Evolutionary conservation across 1,284 basidiomycete species (phyloP).

Genomic region (Flammula alnicola): DNA sequence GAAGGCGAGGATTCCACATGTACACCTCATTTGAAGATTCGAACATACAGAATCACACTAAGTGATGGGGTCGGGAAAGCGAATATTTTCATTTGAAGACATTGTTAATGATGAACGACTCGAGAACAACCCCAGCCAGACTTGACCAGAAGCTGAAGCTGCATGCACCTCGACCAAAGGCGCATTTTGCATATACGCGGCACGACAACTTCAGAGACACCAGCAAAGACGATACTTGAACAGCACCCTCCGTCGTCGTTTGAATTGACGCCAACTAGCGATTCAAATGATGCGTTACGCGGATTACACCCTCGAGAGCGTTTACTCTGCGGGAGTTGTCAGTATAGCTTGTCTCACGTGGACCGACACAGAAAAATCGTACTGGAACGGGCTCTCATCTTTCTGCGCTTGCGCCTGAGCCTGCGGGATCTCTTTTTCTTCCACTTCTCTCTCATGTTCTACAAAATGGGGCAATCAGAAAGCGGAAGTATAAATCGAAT

Average conservation of each 20-base stretch:
- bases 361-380: constrained; percentile 40
- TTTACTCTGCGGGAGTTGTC: constrained; percentile 42
- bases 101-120: constrained; percentile 13
- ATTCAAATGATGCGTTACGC: constrained; percentile 30
- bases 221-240: neutral
- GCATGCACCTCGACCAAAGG: constrained; percentile 14
- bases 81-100: constrained; percentile 14
- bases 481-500: neutral
- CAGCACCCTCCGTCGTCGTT: too few relatives aligned
- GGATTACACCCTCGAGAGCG: constrained; percentile 30
- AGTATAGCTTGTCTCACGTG: constrained; percentile 6
- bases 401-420: constrained; percentile 87
- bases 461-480: constrained; percentile 9
- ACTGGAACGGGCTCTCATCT: constrained; percentile 92
- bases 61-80: too few relatives aligned
- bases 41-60: too few relatives aligned
- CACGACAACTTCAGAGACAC: constrained; percentile 15
- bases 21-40: too few relatives aligned
- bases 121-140: constrained; percentile 19
- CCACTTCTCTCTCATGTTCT: constrained; percentile 93
- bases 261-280: constrained; percentile 8
- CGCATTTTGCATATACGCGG: constrained; percentile 13
- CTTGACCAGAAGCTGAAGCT: constrained; percentile 15
- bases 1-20: too few relatives aligned
- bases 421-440: constrained; percentile 90